Evolutionary conservation across 2,329 filamentous ascomycete genomes (phyloP).

Genomic region (Diaporthe sp.): DNA sequence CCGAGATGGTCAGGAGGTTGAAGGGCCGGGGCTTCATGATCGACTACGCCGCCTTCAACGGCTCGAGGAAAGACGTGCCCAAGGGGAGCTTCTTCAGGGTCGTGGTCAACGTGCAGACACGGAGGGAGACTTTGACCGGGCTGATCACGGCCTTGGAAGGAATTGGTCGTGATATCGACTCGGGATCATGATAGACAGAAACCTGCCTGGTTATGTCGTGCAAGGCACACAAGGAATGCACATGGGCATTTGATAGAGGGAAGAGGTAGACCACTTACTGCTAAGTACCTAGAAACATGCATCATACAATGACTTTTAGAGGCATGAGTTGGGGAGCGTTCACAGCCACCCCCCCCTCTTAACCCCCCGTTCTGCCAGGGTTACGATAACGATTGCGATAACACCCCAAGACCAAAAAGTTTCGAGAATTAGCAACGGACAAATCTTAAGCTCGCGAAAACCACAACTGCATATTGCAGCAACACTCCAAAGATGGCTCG

Average conservation of each 20-base stretch:
- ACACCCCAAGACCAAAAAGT: slow-evolving; percentile 29
- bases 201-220: background rate
- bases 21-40: slow-evolving; percentile 71
- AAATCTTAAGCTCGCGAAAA: background rate
- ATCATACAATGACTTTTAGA: background rate
- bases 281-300: background rate
- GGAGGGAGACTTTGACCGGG: slow-evolving; percentile 64
- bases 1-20: slow-evolving; percentile 62
- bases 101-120: slow-evolving; percentile 71
- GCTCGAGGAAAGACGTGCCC: slow-evolving; percentile 45
- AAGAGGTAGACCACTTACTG: background rate
- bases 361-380: background rate
- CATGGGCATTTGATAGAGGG: background rate
- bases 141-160: slow-evolving; percentile 68
- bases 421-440: background rate
- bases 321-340: background rate
- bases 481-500: slow-evolving; percentile 49
- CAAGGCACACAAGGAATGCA: background rate
- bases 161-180: slow-evolving; percentile 52
- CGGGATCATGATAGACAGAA: background rate
- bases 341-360: background rate
- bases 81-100: slow-evolving; percentile 71
- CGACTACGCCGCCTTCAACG: slow-evolving; percentile 69
- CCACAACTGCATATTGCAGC: background rate
- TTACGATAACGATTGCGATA: slow-evolving; percentile 33